Evolutionary conservation across 148 eudicot genomes (phyloP), one percentile per base, ranked within the genome.

Genomic region (Silene latifolia): DNA sequence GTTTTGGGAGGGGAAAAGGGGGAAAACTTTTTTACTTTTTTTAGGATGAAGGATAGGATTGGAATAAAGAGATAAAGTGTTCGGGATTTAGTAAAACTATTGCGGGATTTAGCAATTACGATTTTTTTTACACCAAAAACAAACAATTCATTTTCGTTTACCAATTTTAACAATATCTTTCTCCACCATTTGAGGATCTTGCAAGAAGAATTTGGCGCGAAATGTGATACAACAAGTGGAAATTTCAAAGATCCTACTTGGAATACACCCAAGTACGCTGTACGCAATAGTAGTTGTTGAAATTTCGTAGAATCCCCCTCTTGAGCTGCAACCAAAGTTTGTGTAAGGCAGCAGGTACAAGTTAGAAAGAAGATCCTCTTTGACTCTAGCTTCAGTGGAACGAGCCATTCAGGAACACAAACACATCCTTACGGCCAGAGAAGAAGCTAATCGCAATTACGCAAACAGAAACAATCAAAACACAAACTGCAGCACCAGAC

Each of bases 171-270:
- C 29, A 27, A 27, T 12, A 15, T 76, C 74, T 86, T 87, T 80
- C 86, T 78, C 84, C 80, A 8, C 82, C 85, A 81, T 90, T 93
- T 91, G 87, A 47, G 61, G 10, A 10, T 14, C 32, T 17, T 51
- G 23, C 67, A n/a, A n/a, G n/a, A 72, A 21, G 68, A 23, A 29
- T 3, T 39, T 62, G 18, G 5, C 8, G 1, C 29, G 2, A 27
- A 27, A 27, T 2, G 11, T 46, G 48, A 46, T 46, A 62, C 29
- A 8, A 25, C 4, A 35, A 27, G 48, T 47, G 21, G 24, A 54
- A 7, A 67, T 76, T 69, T 77, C 42, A 74, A 27, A 78, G 78
- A 72, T n/a, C n/a, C n/a, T n/a, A n/a, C n/a, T n/a, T n/a, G n/a
- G n/a, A n/a, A n/a, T n/a, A n/a, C n/a, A n/a, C n/a, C n/a, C n/a